phyloP scores from a whole-genome alignment of 257 asterid species.

The Asclepias syriaca region DNA sequence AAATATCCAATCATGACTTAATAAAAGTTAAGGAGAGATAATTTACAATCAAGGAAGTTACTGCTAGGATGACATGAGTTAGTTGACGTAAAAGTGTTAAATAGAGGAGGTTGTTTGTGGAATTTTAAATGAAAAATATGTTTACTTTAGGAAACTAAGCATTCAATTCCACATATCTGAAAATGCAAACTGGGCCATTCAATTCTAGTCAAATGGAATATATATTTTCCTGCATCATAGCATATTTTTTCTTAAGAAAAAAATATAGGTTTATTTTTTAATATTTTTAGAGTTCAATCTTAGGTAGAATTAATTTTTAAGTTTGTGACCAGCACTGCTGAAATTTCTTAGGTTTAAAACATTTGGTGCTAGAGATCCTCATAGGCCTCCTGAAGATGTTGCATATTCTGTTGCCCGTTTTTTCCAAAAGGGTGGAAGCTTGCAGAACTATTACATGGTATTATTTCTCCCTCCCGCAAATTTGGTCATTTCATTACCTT shows the following conservation, averaged over 20 bases:
- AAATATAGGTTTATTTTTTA: not conserved
- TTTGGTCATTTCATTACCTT: conserved; percentile 11
- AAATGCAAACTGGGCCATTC: too few species aligned
- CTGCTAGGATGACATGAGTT: too few species aligned
- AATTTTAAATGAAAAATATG: too few species aligned
- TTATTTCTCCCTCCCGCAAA: not conserved
- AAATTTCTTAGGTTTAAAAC: conserved; percentile 30
- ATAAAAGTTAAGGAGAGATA: too few species aligned
- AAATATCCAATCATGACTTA: too few species aligned
- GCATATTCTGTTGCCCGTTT: conserved; percentile 90
- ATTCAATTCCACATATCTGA: too few species aligned
- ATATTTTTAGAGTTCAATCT: not conserved
- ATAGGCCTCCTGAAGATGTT: conserved; percentile 89
- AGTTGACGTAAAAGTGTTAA: too few species aligned
- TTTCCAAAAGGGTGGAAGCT: conserved; percentile 93
- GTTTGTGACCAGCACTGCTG: not conserved
- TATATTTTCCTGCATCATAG: not conserved
- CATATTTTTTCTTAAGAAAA: not conserved
- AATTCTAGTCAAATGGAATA: too few species aligned
- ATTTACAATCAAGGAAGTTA: too few species aligned
- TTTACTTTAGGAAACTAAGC: too few species aligned
- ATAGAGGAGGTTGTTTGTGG: too few species aligned
- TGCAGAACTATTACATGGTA: conserved; percentile 95
- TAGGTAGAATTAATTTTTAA: not conserved
- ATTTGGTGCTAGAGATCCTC: conserved; percentile 67